phyloP scores from a whole-genome alignment of 169 alveolate species.

The Plasmodium adleri region DNA sequence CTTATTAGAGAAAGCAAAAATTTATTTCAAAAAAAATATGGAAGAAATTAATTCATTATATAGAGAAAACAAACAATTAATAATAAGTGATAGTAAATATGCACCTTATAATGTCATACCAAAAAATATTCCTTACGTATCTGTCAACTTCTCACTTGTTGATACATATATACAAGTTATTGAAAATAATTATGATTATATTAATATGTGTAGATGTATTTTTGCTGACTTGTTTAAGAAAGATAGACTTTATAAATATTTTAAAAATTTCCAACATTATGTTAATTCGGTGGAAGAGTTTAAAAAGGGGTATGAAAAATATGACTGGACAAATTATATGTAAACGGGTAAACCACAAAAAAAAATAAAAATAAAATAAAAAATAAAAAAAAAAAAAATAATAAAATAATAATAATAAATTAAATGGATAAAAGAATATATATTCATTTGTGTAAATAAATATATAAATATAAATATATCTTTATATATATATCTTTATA shows the following conservation, averaged over 20 bases:
- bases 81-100: constrained; percentile 65
- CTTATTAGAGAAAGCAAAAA: constrained; percentile 62
- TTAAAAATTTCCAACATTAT: constrained; percentile 60
- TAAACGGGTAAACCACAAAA: not conserved
- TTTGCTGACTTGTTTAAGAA: constrained; percentile 71
- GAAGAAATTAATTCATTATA: constrained; percentile 71
- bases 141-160: constrained; percentile 70
- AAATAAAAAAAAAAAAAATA: not conserved
- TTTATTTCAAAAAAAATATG: constrained; percentile 75
- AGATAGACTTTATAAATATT: constrained; percentile 74
- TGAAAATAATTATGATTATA: constrained; percentile 75
- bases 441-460: not conserved
- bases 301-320: constrained; percentile 41
- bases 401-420: not conserved
- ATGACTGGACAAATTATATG: constrained; percentile 68
- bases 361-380: not conserved
- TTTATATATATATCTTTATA: too few species aligned
- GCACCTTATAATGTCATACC: constrained; percentile 77
- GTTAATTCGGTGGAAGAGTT: constrained; percentile 67
- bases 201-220: constrained; percentile 75
- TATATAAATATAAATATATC: too few species aligned
- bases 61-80: constrained; percentile 78
- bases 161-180: constrained; percentile 76
- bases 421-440: not conserved
- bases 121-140: constrained; percentile 71